phyloP scores from a whole-genome alignment of 805 yeast genomes.

The Maudiozyma serrabonitensis region DNA sequence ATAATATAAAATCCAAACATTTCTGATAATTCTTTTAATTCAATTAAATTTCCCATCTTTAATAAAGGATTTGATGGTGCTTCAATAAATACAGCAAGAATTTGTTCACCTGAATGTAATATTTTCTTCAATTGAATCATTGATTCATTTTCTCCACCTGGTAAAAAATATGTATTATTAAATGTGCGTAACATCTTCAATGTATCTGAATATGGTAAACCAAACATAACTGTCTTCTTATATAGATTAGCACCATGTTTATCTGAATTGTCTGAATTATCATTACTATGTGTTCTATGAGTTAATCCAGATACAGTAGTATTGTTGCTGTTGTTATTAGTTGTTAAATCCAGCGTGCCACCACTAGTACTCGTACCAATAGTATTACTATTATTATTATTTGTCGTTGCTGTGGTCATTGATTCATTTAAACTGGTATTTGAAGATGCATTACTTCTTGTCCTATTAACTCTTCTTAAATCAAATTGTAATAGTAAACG shows the following conservation, averaged over 20 bases:
- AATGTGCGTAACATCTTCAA: constrained; percentile 75
- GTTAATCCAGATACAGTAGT: not conserved
- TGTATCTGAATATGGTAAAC: constrained; percentile 94
- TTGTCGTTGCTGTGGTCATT: not conserved
- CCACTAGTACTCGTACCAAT: no score
- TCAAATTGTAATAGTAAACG: constrained; percentile 37
- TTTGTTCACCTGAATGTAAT: constrained; percentile 53
- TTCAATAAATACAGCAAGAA: constrained; percentile 79
- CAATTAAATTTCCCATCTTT: constrained; percentile 67
- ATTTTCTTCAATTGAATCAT: constrained; percentile 48
- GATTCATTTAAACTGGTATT: not conserved
- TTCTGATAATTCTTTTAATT: constrained; percentile 56
- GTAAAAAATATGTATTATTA: constrained; percentile 85
- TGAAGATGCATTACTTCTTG: constrained; percentile 6
- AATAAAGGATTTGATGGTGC: constrained; percentile 93
- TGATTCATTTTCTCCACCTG: constrained; percentile 60
- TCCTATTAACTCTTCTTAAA: constrained; percentile 26
- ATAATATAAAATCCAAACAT: constrained; percentile 68
- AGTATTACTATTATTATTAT: not conserved
- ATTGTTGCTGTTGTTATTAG: no score
- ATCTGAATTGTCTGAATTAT: constrained; percentile 1
- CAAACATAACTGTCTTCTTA: constrained; percentile 79
- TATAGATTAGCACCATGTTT: constrained; percentile 13
- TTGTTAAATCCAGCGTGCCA: not conserved
- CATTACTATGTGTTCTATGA: constrained; percentile 9